Percentiles rank a stretch among this genome's conserved stretches.
Conservation (phyloP, 306 rosid species). For the Cicer arietinum region DNA sequence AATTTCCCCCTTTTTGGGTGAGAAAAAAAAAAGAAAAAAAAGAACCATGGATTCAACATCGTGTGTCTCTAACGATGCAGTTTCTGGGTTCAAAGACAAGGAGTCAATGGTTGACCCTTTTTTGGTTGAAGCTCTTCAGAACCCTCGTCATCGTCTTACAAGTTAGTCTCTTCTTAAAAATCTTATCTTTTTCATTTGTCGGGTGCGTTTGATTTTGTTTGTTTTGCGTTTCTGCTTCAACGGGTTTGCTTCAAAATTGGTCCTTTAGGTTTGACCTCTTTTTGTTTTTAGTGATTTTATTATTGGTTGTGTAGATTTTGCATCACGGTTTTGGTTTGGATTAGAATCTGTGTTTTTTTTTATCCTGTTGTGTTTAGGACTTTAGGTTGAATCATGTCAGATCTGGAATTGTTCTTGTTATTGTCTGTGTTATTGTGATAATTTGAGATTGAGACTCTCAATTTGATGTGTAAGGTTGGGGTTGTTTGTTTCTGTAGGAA, state of each 20-base stretch:
- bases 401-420: conserved; percentile 50
- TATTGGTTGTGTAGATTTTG: conserved; percentile 37
- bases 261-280: conserved; percentile 26
- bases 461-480: conserved; percentile 31
- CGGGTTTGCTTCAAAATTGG: conserved; percentile 37
- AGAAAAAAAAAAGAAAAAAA: neutral
- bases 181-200: neutral
- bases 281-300: neutral
- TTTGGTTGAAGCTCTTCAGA: conserved; percentile 91
- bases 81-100: conserved; percentile 55
- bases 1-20: conserved; percentile 3
- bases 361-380: neutral
- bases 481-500: conserved; percentile 6
- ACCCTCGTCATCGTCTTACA: conserved; percentile 90
- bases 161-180: conserved; percentile 48
- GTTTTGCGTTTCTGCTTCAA: conserved; percentile 14
- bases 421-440: conserved; percentile 31
- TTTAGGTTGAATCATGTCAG: conserved; percentile 31
- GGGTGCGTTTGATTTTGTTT: neutral
- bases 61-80: conserved; percentile 50
- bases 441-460: conserved; percentile 23
- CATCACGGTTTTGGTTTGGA: conserved; percentile 38
- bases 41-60: conserved; percentile 58
- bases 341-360: conserved; percentile 13
- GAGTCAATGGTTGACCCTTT: conserved; percentile 88